Evolutionary conservation across 2,329 filamentous ascomycete genomes (phyloP).

Genomic region (Talaromyces verruculosus): DNA sequence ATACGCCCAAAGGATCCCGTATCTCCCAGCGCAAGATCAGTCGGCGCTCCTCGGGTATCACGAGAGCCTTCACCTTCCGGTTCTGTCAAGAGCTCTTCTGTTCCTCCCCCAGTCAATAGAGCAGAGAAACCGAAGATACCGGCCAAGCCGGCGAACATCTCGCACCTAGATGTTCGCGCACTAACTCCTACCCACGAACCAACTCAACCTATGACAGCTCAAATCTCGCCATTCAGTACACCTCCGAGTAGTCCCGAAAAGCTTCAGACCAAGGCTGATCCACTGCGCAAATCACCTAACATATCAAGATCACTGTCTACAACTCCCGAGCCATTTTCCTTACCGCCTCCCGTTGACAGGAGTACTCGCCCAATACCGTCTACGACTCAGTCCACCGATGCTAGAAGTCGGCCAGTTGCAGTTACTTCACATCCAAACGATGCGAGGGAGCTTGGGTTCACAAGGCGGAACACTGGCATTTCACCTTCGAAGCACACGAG

Average conservation of each 20-base stretch:
- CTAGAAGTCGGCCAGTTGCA: conserved; percentile 22
- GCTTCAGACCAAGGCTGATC: conserved; percentile 37
- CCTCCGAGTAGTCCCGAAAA: conserved; percentile 73
- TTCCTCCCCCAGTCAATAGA: conserved; percentile 75
- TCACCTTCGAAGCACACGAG: conserved; percentile 13
- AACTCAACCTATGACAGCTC: conserved; percentile 41
- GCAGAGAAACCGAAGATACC: conserved; percentile 72
- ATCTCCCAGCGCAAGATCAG: conserved; percentile 23
- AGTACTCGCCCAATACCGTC: conserved; percentile 24
- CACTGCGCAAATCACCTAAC: conserved; percentile 9
- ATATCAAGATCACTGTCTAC: conserved; percentile 28
- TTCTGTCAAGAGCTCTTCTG: conserved; percentile 42
- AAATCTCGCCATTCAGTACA: conserved; percentile 78
- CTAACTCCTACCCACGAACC: conserved; percentile 31
- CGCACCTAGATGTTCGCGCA: conserved; percentile 32
- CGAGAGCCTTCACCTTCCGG: conserved; percentile 28
- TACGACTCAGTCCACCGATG: conserved; percentile 26
- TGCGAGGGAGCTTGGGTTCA: conserved; percentile 35
- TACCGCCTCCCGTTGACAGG: conserved; percentile 34
- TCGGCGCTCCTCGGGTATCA: conserved; percentile 12
- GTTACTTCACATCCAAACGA: conserved; percentile 26
- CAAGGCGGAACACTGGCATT: conserved; percentile 20
- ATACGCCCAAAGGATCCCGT: conserved; percentile 34
- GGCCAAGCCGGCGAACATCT: conserved; percentile 44
- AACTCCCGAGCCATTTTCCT: conserved; percentile 29